phyloP scores from a whole-genome alignment of 2,329 filamentous ascomycete species.

The Escovopsis sp. region DNA sequence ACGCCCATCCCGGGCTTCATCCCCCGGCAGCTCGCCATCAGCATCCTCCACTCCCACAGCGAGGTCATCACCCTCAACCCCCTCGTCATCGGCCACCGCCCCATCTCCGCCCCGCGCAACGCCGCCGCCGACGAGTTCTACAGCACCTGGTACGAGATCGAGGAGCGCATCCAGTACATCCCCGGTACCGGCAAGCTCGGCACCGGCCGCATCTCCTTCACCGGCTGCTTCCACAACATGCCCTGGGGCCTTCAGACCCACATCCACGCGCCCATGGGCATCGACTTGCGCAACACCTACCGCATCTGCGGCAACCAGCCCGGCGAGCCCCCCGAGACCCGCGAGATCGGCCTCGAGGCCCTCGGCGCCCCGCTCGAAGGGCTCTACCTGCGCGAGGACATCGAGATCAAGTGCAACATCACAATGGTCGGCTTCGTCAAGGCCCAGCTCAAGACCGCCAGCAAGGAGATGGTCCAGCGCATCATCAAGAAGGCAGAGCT shows the following conservation, averaged over 20 bases:
- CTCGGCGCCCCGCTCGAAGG: slow-evolving; percentile 49
- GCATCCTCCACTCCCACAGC: slow-evolving; percentile 56
- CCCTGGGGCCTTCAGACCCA: slow-evolving; percentile 59
- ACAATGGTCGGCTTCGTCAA: slow-evolving; percentile 51
- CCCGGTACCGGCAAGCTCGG: slow-evolving; percentile 52
- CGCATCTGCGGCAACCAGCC: slow-evolving; percentile 55
- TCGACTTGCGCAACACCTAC: slow-evolving; percentile 55
- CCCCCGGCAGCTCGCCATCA: slow-evolving; percentile 55
- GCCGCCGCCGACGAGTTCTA: slow-evolving; percentile 57
- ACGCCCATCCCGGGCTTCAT: slow-evolving; percentile 57
- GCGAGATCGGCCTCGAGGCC: slow-evolving; percentile 43
- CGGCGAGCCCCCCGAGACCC: slow-evolving; percentile 45
- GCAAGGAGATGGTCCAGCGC: slow-evolving; percentile 51
- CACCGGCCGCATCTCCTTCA: slow-evolving; percentile 52
- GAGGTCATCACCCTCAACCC: slow-evolving; percentile 60
- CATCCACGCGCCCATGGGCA: slow-evolving; percentile 51
- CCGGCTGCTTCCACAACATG: slow-evolving; percentile 58
- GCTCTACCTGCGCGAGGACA: slow-evolving; percentile 54
- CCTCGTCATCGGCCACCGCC: slow-evolving; percentile 47
- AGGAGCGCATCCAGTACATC: slow-evolving; percentile 51
- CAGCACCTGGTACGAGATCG: slow-evolving; percentile 61
- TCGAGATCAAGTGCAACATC: slow-evolving; percentile 56
- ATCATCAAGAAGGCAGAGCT: slow-evolving; percentile 60
- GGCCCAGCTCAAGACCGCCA: slow-evolving; percentile 49
- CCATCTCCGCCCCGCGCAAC: slow-evolving; percentile 52